These are phyloP conservation scores for Carpinus viminea DNA, from an alignment of 306 rosid species.

Conservation along the genomic window DNA sequence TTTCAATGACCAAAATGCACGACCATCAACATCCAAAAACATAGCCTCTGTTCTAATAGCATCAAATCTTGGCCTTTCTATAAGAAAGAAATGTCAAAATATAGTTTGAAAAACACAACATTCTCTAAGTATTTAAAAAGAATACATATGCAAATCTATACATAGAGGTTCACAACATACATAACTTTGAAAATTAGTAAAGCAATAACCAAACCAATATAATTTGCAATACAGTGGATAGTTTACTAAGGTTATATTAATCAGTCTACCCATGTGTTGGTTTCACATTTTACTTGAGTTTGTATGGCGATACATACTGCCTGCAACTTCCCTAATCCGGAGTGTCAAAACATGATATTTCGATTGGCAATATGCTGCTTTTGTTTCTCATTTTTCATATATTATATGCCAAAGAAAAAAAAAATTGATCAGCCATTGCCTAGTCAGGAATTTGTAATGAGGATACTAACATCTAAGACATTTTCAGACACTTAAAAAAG, in stretches of 20 bases:
- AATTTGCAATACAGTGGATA: not conserved
- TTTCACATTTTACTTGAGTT: not conserved
- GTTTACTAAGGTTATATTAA: not conserved
- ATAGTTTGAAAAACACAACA: not conserved
- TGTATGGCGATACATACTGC: not conserved
- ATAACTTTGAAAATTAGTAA: not conserved
- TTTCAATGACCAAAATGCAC: slow-evolving; percentile 40
- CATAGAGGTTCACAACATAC: not conserved
- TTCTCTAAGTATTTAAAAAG: not conserved
- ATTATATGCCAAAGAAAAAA: not conserved
- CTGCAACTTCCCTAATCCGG: not conserved
- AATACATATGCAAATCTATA: not conserved
- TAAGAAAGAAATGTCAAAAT: slow-evolving; percentile 9
- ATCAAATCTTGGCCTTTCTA: slow-evolving; percentile 30
- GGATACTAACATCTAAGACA: not conserved
- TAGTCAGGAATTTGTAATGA: not conserved
- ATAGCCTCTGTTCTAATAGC: slow-evolving; percentile 42
- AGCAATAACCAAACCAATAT: not conserved
- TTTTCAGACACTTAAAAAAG: not conserved
- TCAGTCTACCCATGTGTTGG: not conserved
- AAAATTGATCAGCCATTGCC: not conserved
- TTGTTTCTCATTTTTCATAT: not conserved
- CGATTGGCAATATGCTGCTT: not conserved
- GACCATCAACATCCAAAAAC: slow-evolving; percentile 42
- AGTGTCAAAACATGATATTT: not conserved